Conservation (phyloP, 371 early-diverging fungal genomes). For the Mucor indicus region DNA sequence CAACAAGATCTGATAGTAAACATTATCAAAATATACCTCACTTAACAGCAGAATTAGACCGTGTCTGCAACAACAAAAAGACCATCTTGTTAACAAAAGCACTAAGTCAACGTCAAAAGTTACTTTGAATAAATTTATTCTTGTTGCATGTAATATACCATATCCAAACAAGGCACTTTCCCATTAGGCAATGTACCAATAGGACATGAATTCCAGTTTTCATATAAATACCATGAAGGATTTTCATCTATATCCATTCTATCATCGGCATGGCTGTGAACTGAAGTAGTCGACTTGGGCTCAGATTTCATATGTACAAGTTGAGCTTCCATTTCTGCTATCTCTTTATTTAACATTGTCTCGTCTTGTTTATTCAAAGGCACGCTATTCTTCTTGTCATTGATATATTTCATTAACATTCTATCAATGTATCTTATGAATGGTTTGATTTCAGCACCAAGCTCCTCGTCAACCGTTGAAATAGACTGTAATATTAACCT, state of each 20-base stretch:
- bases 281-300: not conserved
- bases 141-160: not conserved
- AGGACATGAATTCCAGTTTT: conserved; percentile 35
- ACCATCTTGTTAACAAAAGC: too few relatives aligned
- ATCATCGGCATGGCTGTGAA: not conserved
- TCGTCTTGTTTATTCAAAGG: not conserved
- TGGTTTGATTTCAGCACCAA: conserved; percentile 23
- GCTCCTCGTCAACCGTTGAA: conserved; percentile 11
- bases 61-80: too few relatives aligned
- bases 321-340: conserved; percentile 19
- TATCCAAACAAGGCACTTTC: conserved; percentile 33
- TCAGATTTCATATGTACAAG: conserved; percentile 15
- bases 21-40: too few relatives aligned
- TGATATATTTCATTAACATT: conserved; percentile 17
- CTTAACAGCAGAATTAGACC: too few relatives aligned
- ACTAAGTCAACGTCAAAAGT: too few relatives aligned
- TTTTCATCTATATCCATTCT: conserved; percentile 7
- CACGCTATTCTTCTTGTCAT: conserved; percentile 8
- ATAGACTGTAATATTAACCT: conserved; percentile 27
- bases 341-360: conserved; percentile 15
- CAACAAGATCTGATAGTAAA: too few relatives aligned
- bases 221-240: conserved; percentile 25
- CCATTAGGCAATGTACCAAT: conserved; percentile 44
- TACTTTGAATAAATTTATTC: too few relatives aligned
- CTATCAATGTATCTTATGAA: conserved; percentile 34